These are phyloP conservation scores for Tripterygium wilfordii DNA, from an alignment of 177 flowering plant species.

Conservation along the genomic window DNA sequence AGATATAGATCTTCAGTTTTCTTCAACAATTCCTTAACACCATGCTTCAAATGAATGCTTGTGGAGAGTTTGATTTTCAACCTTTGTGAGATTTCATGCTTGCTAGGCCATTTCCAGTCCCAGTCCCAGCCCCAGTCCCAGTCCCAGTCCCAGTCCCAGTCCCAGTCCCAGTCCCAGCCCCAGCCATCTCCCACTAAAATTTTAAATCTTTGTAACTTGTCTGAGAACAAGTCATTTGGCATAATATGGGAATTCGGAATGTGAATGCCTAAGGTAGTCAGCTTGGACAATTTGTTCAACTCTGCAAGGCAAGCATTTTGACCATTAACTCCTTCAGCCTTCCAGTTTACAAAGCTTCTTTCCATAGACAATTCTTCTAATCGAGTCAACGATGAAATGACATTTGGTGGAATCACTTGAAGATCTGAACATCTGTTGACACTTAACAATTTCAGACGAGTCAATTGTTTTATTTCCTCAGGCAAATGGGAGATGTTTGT, in stretches of 20 bases:
- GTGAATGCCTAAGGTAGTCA: conserved; percentile 3
- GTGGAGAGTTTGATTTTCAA: conserved; percentile 10
- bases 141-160: too few relatives aligned
- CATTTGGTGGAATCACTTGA: conserved; percentile 7
- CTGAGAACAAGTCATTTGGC: background rate
- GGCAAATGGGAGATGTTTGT: conserved; percentile 2
- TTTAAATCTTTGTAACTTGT: conserved; percentile 2
- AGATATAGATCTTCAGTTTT: too few relatives aligned
- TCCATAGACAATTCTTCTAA: conserved; percentile 18
- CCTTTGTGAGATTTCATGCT: background rate
- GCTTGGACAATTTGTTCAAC: conserved; percentile 1
- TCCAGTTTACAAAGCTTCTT: conserved; percentile 10
- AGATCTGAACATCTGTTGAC: background rate
- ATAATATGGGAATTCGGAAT: conserved; percentile 1
- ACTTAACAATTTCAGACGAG: conserved; percentile 8
- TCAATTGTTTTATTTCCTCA: conserved; percentile 8
- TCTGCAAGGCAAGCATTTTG: conserved; percentile 12
- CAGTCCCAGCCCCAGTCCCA: too few relatives aligned
- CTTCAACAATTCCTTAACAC: too few relatives aligned
- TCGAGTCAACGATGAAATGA: conserved; percentile 2
- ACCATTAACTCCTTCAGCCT: background rate
- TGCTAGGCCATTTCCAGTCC: background rate
- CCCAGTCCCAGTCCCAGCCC: too few relatives aligned
- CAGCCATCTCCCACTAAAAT: conserved; percentile 7
- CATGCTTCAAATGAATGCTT: background rate